phyloP scores from a whole-genome alignment of 352 stramenopile species.

The Saprolegnia diclina region DNA sequence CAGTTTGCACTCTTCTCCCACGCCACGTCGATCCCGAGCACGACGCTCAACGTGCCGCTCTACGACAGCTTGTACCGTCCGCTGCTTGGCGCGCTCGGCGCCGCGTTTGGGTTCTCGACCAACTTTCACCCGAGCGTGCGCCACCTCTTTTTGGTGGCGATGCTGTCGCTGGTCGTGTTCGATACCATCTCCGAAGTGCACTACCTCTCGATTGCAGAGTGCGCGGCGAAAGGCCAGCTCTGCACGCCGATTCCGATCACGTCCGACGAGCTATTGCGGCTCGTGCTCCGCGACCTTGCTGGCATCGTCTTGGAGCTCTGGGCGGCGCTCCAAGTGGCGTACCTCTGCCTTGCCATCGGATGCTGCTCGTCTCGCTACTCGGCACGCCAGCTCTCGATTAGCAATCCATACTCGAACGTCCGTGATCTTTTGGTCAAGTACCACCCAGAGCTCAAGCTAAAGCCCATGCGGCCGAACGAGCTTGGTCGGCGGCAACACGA shows the following conservation, averaged over 20 bases:
- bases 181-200: conserved; percentile 25
- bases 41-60: background rate
- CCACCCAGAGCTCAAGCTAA: conserved; percentile 21
- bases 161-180: conserved; percentile 1
- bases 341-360: conserved; percentile 18
- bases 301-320: conserved; percentile 20
- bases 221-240: conserved; percentile 14
- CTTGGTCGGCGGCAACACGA: conserved; percentile 35
- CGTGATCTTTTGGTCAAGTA: conserved; percentile 23
- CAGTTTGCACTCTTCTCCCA: conserved; percentile 12
- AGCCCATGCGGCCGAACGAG: conserved; percentile 19
- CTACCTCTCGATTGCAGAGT: conserved; percentile 20
- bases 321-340: background rate
- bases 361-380: conserved; percentile 14
- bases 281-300: conserved; percentile 9
- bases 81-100: background rate
- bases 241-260: conserved; percentile 4
- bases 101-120: conserved; percentile 22
- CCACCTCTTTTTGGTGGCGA: background rate
- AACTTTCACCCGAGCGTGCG: conserved; percentile 21
- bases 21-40: conserved; percentile 7
- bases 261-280: background rate
- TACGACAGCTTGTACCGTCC: conserved; percentile 16
- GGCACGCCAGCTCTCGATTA: conserved; percentile 21
- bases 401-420: conserved; percentile 26